These are phyloP conservation scores for Choanephora cucurbitarum DNA, from an alignment of 371 early-diverging fungal genomes.

Conservation along the genomic window DNA sequence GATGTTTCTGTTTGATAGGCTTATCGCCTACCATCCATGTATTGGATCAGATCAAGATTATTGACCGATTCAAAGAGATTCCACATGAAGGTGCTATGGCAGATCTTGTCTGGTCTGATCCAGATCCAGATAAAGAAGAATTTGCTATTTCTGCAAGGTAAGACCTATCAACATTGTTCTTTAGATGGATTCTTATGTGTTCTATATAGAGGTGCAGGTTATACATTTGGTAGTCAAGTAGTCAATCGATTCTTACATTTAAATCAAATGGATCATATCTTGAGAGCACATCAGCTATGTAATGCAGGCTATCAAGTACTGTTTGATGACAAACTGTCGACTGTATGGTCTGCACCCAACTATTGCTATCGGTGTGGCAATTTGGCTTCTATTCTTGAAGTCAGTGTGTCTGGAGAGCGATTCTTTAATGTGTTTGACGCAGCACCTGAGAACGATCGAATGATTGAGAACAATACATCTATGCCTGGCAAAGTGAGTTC, in stretches of 20 bases:
- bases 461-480: conserved; percentile 16
- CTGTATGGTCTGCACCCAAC: conserved; percentile 90
- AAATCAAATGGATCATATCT: conserved; percentile 87
- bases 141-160: conserved; percentile 87
- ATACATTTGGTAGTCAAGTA: conserved; percentile 87
- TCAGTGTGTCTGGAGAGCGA: conserved; percentile 75
- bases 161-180: not conserved
- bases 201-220: conserved; percentile 83
- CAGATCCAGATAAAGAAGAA: conserved; percentile 78
- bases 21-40: conserved; percentile 90
- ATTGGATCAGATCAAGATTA: conserved; percentile 89
- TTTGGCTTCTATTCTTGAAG: conserved; percentile 90
- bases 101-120: conserved; percentile 99
- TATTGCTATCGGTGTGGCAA: conserved; percentile 98
- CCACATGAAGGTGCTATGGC: conserved; percentile 99
- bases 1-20: conserved; percentile 42
- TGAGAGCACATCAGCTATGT: conserved; percentile 96
- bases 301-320: conserved; percentile 94
- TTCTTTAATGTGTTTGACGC: conserved; percentile 92
- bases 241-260: conserved; percentile 82
- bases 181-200: conserved; percentile 1
- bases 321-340: conserved; percentile 85
- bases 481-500: conserved; percentile 10
- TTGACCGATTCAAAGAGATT: conserved; percentile 93
- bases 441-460: conserved; percentile 78